Evolutionary conservation across 1,284 basidiomycete species (phyloP), one percentile per base, ranked within the genome.

Genomic region (Moesziomyces aphidis): DNA sequence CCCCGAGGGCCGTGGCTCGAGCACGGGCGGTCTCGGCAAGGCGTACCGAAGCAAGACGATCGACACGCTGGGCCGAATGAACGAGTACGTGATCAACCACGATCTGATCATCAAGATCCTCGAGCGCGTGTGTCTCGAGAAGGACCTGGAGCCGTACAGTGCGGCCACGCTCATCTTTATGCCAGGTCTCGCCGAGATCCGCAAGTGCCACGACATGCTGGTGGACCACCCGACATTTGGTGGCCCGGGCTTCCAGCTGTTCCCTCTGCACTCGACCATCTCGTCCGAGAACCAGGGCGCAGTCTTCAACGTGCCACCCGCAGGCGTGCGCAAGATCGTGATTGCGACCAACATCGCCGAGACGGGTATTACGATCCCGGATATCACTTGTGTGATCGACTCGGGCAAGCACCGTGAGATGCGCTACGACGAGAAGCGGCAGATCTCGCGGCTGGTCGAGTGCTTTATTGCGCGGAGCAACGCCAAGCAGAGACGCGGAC

Each of bases 381-480:
- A 99, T 80, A 93, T 98, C 62, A 98, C 96, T 3, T 96, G 95
- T 79, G 97, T 99, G 15, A 95, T 99, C 61, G 97, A 99, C 84
- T 90, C 91, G 0, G 97, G 97, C 51, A 95, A 94, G 83, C 95
- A 99, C 83, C 89, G 72, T 21, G 75, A 69, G 53, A 81, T 83
- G 82, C 76, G 81, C 6, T 99, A 95, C 82, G 96, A 99, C 82
- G 97, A 99, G 86, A 99, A 98, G 86, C 90, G 96, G 8, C 96
- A 99, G 82, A 91, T 98, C 58, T 97, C 94, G 62, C 90, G 94
- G 21, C 87, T 99, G 17, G 89, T 96, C 4, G 95, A 99, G 84
- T 94, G 93, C 1, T 98, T 93, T 79, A 90, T 99, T 56, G 93
- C 96, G 2, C 90, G 89, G 84, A 97, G 94, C 83, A 99, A 98